Base-by-base conservation (phyloP, 345 rosid genomes). In the Ceriops tagal region DNA sequence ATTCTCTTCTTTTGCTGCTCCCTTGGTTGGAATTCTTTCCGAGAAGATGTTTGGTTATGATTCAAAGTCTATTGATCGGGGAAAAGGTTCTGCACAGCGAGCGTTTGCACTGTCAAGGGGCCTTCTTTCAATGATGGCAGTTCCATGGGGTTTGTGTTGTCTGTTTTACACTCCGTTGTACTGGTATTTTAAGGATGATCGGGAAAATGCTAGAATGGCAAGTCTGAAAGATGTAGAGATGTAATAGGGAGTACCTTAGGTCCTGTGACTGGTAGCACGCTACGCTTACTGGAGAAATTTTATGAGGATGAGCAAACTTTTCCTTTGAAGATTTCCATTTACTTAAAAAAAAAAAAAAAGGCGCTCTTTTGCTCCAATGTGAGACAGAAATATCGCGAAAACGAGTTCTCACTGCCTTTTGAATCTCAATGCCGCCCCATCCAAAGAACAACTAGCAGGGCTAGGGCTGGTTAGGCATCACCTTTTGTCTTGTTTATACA, bases 1-100 rank as follows among this genome's bases (percentile, higher is more conserved):
- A 0, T 90, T 95, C 78, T 95, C 99, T 3, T 85, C 99, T 34
- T 82, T 95, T 30, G 97, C 97, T n/a, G 96, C 99, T 6, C 97
- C 96, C 0, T 74, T 95, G 86, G 99, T 95, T 8, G 99, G 99
- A 43, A 88, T 95, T 67, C 87, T 91, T 65, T 88, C 99, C 1
- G 97, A 95, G 82, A 84, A 77, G 72, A 78, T 87, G 69, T 91
- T 79, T 30, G 97, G 99, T 7, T 95, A 92, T 67, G 91, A 92
- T 65, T 71, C 96, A 0, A 88, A 86, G 77, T 79, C 87, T 96
- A 0, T 90, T 92, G 59, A 56, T 56, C 88, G 89, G 3, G 56
- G 82, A 37, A 82, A 76, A 34, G 96, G 99, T 21, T 89, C 96
- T 5, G 68, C 79, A 0, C 26, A 71, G 11, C 89, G 87, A 75